Evolutionary conservation across 2,329 filamentous ascomycete genomes (phyloP).

Genomic region (Blumeria graminis): DNA sequence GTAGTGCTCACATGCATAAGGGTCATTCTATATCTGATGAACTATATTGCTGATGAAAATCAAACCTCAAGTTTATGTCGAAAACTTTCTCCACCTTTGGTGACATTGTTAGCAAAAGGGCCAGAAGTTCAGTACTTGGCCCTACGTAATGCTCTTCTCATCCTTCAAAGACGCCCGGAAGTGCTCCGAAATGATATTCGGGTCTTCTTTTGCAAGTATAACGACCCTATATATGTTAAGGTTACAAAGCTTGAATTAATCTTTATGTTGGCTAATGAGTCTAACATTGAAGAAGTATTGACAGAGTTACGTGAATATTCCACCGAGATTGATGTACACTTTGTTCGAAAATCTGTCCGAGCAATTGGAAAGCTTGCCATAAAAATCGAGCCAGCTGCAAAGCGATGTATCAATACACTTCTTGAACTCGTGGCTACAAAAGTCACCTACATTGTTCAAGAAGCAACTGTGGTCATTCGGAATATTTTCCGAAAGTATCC

Average conservation of each 20-base stretch:
- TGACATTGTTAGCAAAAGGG: constrained; percentile 84
- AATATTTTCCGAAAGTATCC: constrained; percentile 99
- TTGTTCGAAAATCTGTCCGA: constrained; percentile 89
- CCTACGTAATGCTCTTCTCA: constrained; percentile 76
- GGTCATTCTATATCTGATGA: constrained; percentile 93
- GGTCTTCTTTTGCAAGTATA: constrained; percentile 99
- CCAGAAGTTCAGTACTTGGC: constrained; percentile 97
- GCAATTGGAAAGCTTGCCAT: constrained; percentile 96
- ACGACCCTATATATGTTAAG: constrained; percentile 98
- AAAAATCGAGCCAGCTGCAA: constrained; percentile 88
- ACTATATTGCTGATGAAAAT: constrained; percentile 85
- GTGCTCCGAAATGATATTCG: constrained; percentile 90
- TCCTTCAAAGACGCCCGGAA: constrained; percentile 77
- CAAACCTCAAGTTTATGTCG: constrained; percentile 68
- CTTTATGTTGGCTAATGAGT: constrained; percentile 92
- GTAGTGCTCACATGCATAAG: constrained; percentile 91
- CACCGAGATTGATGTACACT: constrained; percentile 95
- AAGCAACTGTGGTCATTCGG: constrained; percentile 92
- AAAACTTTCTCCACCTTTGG: constrained; percentile 83
- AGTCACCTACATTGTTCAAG: constrained; percentile 94
- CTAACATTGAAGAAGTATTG: constrained; percentile 85
- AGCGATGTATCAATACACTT: constrained; percentile 75
- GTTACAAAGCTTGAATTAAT: constrained; percentile 96
- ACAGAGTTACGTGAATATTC: constrained; percentile 91
- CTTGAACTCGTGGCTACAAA: constrained; percentile 93